Evolutionary conservation across 345 rosid genomes (phyloP), one percentile per base, ranked within the genome.

Genomic region (Gossypium anomalum): DNA sequence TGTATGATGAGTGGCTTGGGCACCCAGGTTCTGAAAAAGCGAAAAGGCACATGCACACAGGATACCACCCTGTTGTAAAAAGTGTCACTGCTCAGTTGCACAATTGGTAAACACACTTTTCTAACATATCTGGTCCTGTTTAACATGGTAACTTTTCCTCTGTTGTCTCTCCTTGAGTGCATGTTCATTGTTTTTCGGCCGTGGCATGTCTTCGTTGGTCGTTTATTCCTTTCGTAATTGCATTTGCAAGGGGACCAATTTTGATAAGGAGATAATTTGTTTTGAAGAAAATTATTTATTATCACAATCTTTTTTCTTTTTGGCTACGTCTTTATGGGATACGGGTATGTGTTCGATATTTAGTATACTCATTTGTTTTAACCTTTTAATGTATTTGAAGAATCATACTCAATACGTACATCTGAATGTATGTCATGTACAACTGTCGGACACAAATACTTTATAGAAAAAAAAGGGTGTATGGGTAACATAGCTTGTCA

Each of bases 1-100:
- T 93, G 52, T 91, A 88, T 52, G 89, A 89, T 0, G 97, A 95
- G 72, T 93, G 97, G 99, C 97, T 93, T 68, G 89, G 76, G 63
- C 87, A 88, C 43, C 99, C 98, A 34, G 94, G 98, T 76, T 95
- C 97, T 2, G 82, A 82, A 76, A 85, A 84, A 75, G 97, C 99
- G 0, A 91, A 81, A 81, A 84, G 78, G 84, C 82, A 80, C 73
- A 57, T 93, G 88, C 97, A 91, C 81, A 91, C 98, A 22, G 90
- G 70, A 73, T 95, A 91, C 83, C 98, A 93, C 85, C 97, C 94
- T 3, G 78, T 93, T 22, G 89, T 88, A 3, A 93, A 94, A 82
- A 95, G 92, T 76, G 77, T 93, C 61, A 82, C 91, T 0, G 73
- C 96, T 0, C 90, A 92, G 87, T 80, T 91, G 81, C 86, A 87